Percentiles rank a stretch among this genome's conserved stretches.
Conservation (phyloP, 805 yeast genomes). For the Novakomyces olei region DNA sequence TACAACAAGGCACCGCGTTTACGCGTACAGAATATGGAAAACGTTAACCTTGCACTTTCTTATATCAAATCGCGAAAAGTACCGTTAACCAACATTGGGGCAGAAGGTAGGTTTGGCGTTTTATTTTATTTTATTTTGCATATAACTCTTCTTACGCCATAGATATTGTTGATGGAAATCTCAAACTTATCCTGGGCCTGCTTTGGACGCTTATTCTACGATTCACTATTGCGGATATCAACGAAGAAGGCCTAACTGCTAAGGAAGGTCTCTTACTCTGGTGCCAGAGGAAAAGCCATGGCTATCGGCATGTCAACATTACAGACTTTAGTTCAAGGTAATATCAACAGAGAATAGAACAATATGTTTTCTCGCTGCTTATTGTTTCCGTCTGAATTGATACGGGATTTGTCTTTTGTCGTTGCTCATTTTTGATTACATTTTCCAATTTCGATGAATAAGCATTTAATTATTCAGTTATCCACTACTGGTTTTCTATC, state of each 20-base stretch:
- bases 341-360: too few species aligned
- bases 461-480: too few species aligned
- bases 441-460: too few species aligned
- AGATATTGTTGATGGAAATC: constrained; percentile 84
- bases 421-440: too few species aligned
- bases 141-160: neutral
- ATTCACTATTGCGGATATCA: constrained; percentile 19
- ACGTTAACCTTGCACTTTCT: constrained; percentile 18
- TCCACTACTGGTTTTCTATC: too few species aligned
- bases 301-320: constrained; percentile 19
- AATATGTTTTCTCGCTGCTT: too few species aligned
- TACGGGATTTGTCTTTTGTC: too few species aligned
- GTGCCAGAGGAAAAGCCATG: constrained; percentile 28
- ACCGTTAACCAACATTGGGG: constrained; percentile 19
- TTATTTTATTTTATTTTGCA: neutral
- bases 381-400: too few species aligned
- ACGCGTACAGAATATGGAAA: constrained; percentile 19
- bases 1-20: constrained; percentile 15
- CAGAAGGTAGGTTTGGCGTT: constrained; percentile 24
- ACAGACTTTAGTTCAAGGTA: constrained; percentile 34
- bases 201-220: constrained; percentile 39
- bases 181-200: constrained; percentile 72
- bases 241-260: constrained; percentile 19
- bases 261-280: constrained; percentile 28
- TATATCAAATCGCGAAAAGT: constrained; percentile 17